Conservation (phyloP, 495 filamentous ascomycete genomes). For the Symbiotaphrina buchneri region DNA sequence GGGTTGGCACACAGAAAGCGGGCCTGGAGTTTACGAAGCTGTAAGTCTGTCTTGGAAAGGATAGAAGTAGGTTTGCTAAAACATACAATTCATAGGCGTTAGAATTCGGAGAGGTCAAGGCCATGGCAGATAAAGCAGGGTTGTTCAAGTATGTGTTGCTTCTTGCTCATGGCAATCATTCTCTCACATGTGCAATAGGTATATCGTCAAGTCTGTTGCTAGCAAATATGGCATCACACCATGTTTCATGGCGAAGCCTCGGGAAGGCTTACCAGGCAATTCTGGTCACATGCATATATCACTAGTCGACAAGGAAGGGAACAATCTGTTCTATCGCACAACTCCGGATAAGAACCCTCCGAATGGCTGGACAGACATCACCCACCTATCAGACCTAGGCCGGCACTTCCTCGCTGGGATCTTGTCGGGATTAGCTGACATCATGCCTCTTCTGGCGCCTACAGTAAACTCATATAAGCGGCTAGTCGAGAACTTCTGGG, state of each 20-base stretch:
- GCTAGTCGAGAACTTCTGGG: constrained; percentile 97
- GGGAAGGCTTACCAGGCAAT: constrained; percentile 74
- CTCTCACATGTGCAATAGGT: constrained; percentile 23
- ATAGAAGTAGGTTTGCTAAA: not conserved
- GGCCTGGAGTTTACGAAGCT: constrained; percentile 89
- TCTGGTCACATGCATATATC: constrained; percentile 92
- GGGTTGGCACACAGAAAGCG: constrained; percentile 94
- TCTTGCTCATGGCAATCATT: constrained; percentile 2
- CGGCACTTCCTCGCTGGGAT: constrained; percentile 87
- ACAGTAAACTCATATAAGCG: constrained; percentile 96
- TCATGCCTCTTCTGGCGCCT: constrained; percentile 88
- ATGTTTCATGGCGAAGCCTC: constrained; percentile 98
- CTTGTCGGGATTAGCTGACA: constrained; percentile 68
- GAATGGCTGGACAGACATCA: constrained; percentile 47
- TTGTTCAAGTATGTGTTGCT: constrained; percentile 60
- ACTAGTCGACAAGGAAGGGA: constrained; percentile 39
- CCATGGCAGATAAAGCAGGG: constrained; percentile 78
- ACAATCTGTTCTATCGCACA: constrained; percentile 63
- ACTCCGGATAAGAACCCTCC: constrained; percentile 40
- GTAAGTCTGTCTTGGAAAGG: constrained; percentile 18
- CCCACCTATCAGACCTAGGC: constrained; percentile 64
- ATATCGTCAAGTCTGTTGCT: constrained; percentile 68
- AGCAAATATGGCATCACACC: constrained; percentile 78
- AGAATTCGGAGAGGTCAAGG: constrained; percentile 58
- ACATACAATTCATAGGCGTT: constrained; percentile 27